These are phyloP conservation scores for Stemphylium beticola DNA, from an alignment of 2,329 filamentous ascomycete genomes.

Conservation along the genomic window DNA sequence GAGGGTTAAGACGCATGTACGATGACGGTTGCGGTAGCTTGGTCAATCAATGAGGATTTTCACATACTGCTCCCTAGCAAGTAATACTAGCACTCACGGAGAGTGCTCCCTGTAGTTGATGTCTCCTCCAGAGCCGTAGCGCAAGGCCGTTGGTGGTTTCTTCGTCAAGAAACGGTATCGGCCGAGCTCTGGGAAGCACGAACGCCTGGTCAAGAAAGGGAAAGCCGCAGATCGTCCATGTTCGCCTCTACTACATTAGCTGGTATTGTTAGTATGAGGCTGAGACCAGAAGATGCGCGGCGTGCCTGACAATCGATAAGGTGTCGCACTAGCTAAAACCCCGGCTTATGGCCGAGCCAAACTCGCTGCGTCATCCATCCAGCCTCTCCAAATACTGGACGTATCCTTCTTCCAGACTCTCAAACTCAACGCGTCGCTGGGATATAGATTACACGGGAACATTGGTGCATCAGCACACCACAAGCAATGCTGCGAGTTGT, in stretches of 20 bases:
- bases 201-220: not conserved
- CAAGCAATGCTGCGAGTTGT: not conserved
- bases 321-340: not conserved
- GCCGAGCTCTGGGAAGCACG: not conserved
- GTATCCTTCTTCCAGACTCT: not conserved
- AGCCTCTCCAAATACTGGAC: not conserved
- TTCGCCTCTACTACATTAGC: not conserved
- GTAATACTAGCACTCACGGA: no score
- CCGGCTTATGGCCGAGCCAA: not conserved
- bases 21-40: no score
- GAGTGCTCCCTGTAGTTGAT: no score
- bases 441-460: not conserved
- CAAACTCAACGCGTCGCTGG: not conserved
- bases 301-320: constrained; percentile 4
- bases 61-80: no score
- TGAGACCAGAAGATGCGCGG: not conserved
- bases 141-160: not conserved
- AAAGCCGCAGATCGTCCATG: not conserved
- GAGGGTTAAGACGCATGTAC: not conserved
- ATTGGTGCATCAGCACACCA: not conserved
- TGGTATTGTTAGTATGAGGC: not conserved
- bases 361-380: constrained; percentile 5
- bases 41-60: no score
- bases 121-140: no score
- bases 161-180: not conserved